Base-by-base conservation (phyloP, 805 yeast species). In the Cyberlindnera japonica region DNA sequence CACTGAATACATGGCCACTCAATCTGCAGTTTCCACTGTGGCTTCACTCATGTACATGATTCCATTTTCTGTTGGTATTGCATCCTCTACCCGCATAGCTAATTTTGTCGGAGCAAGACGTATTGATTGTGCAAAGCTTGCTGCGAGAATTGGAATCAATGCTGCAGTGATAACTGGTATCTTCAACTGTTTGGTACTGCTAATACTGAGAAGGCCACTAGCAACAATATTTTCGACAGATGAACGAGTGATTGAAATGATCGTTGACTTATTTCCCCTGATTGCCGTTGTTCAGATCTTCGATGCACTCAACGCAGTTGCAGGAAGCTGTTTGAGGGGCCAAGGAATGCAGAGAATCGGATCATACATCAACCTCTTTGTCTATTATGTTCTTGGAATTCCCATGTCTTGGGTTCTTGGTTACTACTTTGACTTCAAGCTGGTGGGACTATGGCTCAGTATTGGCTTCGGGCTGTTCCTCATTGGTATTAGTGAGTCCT, bases 301-400 rank as follows among this genome's bases (percentile, higher is more conserved):
- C 40, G 96, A 89, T 56, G 70, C 85, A 1, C 57, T 79, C 41
- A 85, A 83, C 49, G 85, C 87, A 3, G 52, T 53, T 19, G 73
- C 81, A 5, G 93, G 93, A 8, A 90, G 95, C 3, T 71, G 89
- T 29, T 66, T 89, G 41, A 71, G 96, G 48, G 95, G 95, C 14
- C 95, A 86, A 62, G 95, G 96, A 9, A 72, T 84, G 59, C 95
- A 88, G 59, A 71, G 75, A 31, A 69, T 85, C 27, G 96, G 95
- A 0, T 83, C 93, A 11, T 67, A 74, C 38, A 67, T 87, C 42
- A 85, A 82, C 57, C 61, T 88, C 51, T 58, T 75, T 7, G 74
- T 80, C 12, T 89, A 87, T 62, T 87, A 88, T 52, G 51, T 73
- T 3, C 58, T 88, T 37, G 95, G 91, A 10, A 66, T 86, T n/a